Evolutionary conservation across 371 early-diverging fungal genomes (phyloP), one percentile per base, ranked within the genome.

Genomic region (Mucor circinelloides): DNA sequence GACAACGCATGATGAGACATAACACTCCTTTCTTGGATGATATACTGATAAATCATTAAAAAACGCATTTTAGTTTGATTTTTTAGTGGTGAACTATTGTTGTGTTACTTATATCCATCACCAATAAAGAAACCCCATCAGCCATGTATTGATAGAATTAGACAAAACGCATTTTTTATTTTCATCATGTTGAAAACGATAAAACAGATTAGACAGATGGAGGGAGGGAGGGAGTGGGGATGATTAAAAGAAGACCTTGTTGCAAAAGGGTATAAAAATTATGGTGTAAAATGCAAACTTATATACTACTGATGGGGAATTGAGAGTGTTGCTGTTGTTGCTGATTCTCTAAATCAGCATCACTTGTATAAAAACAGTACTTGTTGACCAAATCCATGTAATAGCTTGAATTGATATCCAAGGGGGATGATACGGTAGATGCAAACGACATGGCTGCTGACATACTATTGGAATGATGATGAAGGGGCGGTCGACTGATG

Each of bases 311-410:
- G 12, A 61, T 61, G 19, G 61, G 32, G 28, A 55, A 25, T 40
- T 36, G 12, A 2, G 21, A 25, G 8, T 58, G 25, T 25, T 50
- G 50, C 4, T 50, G 44, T 44, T 44, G 23, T 2, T 21, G 25
- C 21, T 50, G 50, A 50, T 23, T 50, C 4, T 50, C 50, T 50
- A 25, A 50, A 50, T 50, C 50, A 50, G 50, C 2, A 19, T 25
- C 50, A 10, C 34, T 40, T 30, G 54, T 59, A 34, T 71, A 71
- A 36, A 71, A 71, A 23, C 71, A 71, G 25, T 67, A 67, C 28
- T 71, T 71, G 59, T 64, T 63, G 12, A 71, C 52, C 6, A 71
- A 55, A 42, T 71, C 67, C 28, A 71, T 30, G 48, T 71, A 71
- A 46, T 62, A 44, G 8, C 50, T 52, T 21, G 71, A 71, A 55